Conservation (phyloP, 2,329 filamentous ascomycete genomes). For the Fusarium clavum region DNA sequence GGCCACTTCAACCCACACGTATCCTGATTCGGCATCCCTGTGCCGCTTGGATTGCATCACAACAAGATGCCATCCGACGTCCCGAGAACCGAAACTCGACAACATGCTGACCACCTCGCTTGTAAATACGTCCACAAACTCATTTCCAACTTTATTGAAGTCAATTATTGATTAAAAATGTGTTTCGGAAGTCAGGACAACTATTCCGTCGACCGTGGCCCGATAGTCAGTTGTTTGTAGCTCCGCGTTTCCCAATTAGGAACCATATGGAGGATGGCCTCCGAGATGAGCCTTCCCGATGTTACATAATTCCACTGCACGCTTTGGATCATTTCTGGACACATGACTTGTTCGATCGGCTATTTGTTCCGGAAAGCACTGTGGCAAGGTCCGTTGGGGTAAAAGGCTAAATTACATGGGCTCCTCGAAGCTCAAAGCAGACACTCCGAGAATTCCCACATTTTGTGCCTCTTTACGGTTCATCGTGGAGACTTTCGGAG, state of each 20-base stretch:
- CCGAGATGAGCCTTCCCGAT: constrained; percentile 30
- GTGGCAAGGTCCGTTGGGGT: neutral
- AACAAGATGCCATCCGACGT: neutral
- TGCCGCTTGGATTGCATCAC: neutral
- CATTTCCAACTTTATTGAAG: neutral
- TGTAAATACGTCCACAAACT: neutral
- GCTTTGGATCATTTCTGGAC: neutral
- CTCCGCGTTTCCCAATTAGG: constrained; percentile 28
- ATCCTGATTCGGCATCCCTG: neutral
- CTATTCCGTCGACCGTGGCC: constrained; percentile 12
- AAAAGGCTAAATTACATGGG: neutral
- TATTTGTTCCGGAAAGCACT: neutral
- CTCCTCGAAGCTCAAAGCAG: constrained; percentile 6
- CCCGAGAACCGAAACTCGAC: neutral
- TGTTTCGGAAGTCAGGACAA: constrained; percentile 17
- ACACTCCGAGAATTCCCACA: constrained; percentile 22
- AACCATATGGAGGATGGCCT: constrained; percentile 27
- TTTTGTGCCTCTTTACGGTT: neutral
- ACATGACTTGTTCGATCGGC: constrained; percentile 13
- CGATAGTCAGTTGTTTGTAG: neutral
- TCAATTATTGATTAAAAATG: neutral
- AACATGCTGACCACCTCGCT: neutral
- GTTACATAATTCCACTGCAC: constrained; percentile 15
- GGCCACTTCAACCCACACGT: neutral
- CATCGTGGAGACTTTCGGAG: constrained; percentile 2